Conservation (phyloP, 2,329 filamentous ascomycete species). For the Plectosphaerella cucumerina region DNA sequence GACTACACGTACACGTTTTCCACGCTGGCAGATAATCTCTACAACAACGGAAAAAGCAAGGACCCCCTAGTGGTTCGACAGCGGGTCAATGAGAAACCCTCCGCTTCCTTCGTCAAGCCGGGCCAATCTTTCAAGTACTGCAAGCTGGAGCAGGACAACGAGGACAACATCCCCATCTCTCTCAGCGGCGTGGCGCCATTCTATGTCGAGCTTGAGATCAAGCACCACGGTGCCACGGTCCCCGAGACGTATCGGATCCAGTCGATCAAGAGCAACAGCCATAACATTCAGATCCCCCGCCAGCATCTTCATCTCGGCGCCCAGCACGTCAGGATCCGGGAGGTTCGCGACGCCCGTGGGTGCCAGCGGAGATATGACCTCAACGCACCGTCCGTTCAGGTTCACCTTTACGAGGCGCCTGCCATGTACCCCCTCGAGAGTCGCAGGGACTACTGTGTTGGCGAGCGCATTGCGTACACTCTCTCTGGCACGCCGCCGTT, state of each 20-base stretch:
- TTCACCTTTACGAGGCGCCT: constrained; percentile 89
- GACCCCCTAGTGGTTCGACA: constrained; percentile 70
- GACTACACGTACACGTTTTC: constrained; percentile 82
- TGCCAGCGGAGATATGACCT: constrained; percentile 76
- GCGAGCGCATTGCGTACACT: constrained; percentile 88
- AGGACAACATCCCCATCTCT: constrained; percentile 83
- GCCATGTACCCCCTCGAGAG: constrained; percentile 85
- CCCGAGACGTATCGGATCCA: constrained; percentile 79
- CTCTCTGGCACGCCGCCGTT: constrained; percentile 90
- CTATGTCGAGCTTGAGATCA: constrained; percentile 86
- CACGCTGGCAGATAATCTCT: constrained; percentile 79
- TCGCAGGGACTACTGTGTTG: constrained; percentile 86
- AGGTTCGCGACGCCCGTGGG: constrained; percentile 80
- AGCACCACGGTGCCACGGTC: constrained; percentile 76
- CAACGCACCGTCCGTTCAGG: constrained; percentile 73
- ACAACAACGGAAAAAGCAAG: constrained; percentile 68
- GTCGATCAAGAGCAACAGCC: constrained; percentile 69
- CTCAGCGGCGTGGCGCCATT: constrained; percentile 85
- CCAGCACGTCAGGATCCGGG: constrained; percentile 83
- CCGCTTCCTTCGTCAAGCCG: constrained; percentile 76
- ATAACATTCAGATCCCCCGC: constrained; percentile 80
- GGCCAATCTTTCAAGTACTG: constrained; percentile 96
- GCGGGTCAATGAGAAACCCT: constrained; percentile 77
- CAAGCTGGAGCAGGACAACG: constrained; percentile 73
- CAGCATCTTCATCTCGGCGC: constrained; percentile 82